Evolutionary conservation across 768 basidiomycete species (phyloP), one percentile per base, ranked within the genome.

Genomic region (Tricholomella constricta): DNA sequence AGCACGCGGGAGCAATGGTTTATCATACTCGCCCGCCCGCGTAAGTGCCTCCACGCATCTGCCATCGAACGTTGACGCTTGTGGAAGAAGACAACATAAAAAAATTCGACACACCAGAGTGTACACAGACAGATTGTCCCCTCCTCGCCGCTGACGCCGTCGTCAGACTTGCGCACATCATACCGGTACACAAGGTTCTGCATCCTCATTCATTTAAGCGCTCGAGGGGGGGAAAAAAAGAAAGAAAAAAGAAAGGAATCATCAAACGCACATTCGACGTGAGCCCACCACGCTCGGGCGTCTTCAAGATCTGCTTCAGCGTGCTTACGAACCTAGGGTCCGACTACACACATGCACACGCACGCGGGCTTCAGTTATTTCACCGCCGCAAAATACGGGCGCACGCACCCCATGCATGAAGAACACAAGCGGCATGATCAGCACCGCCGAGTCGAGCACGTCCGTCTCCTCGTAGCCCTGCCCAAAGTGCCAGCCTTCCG

Each of bases 141-240:
- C 70, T 97, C 95, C 58, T 96, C 92, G 1, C 95, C 94, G 1
- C 96, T 94, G 11, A 98, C 93, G 6, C 96, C 96, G 61, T 98
- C 96, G 52, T 90, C 87, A 0, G 91, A 85, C 66, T 89, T 89
- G 22, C 68, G 72, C 11, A 89, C 86, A 65, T 98, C 93, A 68
- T 98, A 98, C 7, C 95, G 85, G 65, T 89, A 96, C 6, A 93
- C 89, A 9, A 93, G 79, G 60, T 86, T 87, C 89, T 92, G 11
- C 6, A 32, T 29, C 14, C 11, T 3, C 2, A 5, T 35, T 4
- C 3, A n/a, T 15, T 12, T 37, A 49, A 1, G 4, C 19, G 4
- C 1, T n/a, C n/a, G n/a, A n/a, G n/a, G n/a, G n/a, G n/a, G n/a
- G n/a, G n/a, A n/a, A n/a, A n/a, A n/a, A n/a, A n/a, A n/a, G n/a